Conservation (phyloP, 345 rosid species). For the Populus tremula region DNA sequence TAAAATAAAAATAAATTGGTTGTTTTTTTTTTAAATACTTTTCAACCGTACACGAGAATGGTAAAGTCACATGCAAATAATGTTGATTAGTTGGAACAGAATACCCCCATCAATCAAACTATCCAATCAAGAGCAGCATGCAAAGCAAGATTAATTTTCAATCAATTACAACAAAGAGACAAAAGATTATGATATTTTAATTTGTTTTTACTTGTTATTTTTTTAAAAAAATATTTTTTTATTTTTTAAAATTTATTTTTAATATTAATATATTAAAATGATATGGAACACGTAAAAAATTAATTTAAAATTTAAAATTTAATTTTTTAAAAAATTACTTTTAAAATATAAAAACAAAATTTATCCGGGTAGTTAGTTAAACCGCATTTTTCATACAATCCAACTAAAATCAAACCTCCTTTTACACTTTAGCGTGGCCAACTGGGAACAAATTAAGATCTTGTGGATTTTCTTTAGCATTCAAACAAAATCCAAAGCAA, state of each 20-base stretch:
- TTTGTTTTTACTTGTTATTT: no score
- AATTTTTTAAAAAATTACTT: no score
- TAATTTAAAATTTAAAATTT: no score
- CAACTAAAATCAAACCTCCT: neutral
- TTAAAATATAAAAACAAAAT: no score
- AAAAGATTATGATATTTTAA: no score
- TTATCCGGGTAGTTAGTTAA: neutral
- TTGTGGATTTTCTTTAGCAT: constrained; percentile 37
- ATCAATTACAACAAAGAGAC: neutral
- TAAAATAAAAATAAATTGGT: no score
- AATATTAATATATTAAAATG: no score
- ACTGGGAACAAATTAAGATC: constrained; percentile 29
- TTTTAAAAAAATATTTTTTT: no score
- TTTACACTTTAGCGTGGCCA: constrained; percentile 11
- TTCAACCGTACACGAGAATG: no score
- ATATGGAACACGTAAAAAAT: no score
- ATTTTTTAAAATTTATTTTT: no score
- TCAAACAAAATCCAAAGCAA: constrained; percentile 39
- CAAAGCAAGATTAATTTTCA: neutral
- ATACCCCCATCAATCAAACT: neutral
- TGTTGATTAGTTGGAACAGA: constrained; percentile 18
- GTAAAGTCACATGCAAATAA: neutral
- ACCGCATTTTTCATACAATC: neutral
- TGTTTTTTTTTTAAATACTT: no score
- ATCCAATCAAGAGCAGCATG: neutral